Conservation (phyloP, 306 rosid genomes). For the Phaseolus lunatus region DNA sequence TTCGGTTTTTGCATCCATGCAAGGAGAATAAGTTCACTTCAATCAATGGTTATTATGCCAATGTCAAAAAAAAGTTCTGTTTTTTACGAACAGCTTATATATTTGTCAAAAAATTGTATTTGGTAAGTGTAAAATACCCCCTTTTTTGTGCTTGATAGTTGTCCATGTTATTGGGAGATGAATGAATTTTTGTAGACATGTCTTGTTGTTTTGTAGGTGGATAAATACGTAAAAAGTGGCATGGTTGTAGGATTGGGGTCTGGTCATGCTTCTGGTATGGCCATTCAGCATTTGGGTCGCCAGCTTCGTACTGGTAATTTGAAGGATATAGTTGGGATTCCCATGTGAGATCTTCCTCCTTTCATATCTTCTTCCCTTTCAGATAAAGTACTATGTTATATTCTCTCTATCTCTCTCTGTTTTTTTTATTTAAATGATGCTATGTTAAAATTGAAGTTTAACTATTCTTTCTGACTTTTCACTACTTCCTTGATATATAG, state of each 20-base stretch:
- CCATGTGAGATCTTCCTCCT: slow-evolving; percentile 68
- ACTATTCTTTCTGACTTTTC: slow-evolving; percentile 2
- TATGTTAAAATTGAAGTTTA: neutral
- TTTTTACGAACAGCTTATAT: neutral
- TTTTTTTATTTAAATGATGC: too few species aligned
- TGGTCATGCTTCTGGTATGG: slow-evolving; percentile 84
- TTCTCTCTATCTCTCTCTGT: too few species aligned
- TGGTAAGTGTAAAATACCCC: neutral
- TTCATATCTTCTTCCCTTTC: neutral
- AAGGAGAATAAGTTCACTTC: slow-evolving; percentile 14
- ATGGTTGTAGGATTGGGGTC: slow-evolving; percentile 90
- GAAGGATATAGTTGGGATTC: slow-evolving; percentile 79
- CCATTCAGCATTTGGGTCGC: slow-evolving; percentile 84
- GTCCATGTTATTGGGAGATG: slow-evolving; percentile 8
- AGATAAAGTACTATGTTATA: neutral
- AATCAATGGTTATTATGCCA: slow-evolving; percentile 2
- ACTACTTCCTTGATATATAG: neutral
- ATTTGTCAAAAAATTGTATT: neutral
- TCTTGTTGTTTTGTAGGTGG: slow-evolving; percentile 65
- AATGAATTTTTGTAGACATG: slow-evolving; percentile 38
- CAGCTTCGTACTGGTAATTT: slow-evolving; percentile 79
- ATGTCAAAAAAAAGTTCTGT: neutral
- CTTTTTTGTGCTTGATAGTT: neutral
- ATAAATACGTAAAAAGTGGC: slow-evolving; percentile 74
- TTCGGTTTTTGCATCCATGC: slow-evolving; percentile 3